Base-by-base conservation (phyloP, 352 stramenopile species). In the Plasmopara viticola region DNA sequence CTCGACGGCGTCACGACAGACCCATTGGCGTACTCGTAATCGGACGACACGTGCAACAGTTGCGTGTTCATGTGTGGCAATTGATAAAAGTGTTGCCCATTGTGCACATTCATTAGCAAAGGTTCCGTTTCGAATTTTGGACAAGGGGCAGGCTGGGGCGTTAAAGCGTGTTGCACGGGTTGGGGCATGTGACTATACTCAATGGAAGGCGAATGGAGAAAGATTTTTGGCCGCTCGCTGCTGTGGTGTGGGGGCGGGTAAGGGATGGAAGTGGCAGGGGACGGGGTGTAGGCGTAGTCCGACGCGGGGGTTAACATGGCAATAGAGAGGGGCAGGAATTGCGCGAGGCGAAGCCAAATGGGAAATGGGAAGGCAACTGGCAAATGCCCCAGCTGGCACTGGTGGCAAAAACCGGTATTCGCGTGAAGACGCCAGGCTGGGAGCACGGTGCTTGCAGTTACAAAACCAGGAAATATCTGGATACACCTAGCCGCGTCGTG, bases 11-110 rank as follows among this genome's bases (percentile, higher is more conserved):
- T 82, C 14, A 66, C 65, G 3, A 66, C 66, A 7, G 61, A 40
- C 43, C 57, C 58, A 41, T 68, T 72, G 6, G 59, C 56, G 53
- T 81, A 83, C 30, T 81, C 68, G 53, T 77, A 79, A 51, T 81
- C 72, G 8, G 70, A 67, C 17, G 74, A 86, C 35, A 84, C 68
- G 45, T 80, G 72, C 39, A 83, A 59, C 72, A 85, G 74, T 29
- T 79, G 71, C 44, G 56, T 50, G 14, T 64, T 62, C 29, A 79
- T 68, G 15, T 64, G 57, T 8, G 56, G 55, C 1, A 70, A 67
- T 17, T 68, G 48, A 51, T 85, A 87, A 48, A 76, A 84, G 40
- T 74, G 69, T n/a, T 45, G 53, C 38, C 38, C 46, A 12, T 58
- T 45, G 28, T 68, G 63, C 40, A 80, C 63, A 48, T 68, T 82